Percentiles rank a stretch among this genome's conserved stretches.
Conservation (phyloP, 2,329 filamentous ascomycete species). For the Microdochium bolleyi region DNA sequence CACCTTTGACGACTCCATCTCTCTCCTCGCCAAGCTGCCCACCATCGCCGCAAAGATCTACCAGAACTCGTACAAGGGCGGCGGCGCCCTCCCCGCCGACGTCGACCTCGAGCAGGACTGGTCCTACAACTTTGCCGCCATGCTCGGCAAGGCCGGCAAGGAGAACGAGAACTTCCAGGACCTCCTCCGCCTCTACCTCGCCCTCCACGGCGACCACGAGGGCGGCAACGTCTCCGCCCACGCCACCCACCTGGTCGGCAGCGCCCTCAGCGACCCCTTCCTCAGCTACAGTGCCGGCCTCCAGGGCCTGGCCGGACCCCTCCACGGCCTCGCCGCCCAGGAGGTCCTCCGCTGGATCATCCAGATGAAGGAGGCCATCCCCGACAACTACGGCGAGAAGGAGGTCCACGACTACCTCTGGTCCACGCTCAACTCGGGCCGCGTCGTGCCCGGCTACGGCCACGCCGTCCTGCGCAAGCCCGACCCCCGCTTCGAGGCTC, state of each 20-base stretch:
- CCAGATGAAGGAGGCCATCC: slow-evolving; percentile 88
- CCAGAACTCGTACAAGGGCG: slow-evolving; percentile 77
- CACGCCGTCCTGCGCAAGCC: slow-evolving; percentile 95
- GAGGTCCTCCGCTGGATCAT: slow-evolving; percentile 96
- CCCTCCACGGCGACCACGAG: slow-evolving; percentile 96
- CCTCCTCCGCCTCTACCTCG: slow-evolving; percentile 85
- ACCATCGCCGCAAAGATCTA: slow-evolving; percentile 97
- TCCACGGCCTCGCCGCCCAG: slow-evolving; percentile 87
- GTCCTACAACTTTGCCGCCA: slow-evolving; percentile 97
- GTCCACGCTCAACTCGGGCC: slow-evolving; percentile 85
- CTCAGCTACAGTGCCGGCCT: slow-evolving; percentile 93
- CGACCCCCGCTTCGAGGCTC: slow-evolving; percentile 89
- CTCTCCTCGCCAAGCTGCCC: slow-evolving; percentile 88
- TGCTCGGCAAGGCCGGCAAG: slow-evolving; percentile 84
- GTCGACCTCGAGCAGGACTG: slow-evolving; percentile 85
- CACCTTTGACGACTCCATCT: slow-evolving; percentile 92
- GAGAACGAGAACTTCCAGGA: slow-evolving; percentile 94
- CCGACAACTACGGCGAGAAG: slow-evolving; percentile 65
- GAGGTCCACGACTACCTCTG: slow-evolving; percentile 88
- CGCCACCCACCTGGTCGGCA: slow-evolving; percentile 88
- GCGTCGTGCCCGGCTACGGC: slow-evolving; percentile 90
- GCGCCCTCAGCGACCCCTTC: slow-evolving; percentile 89
- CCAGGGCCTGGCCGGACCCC: slow-evolving; percentile 87
- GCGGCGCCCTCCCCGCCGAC: slow-evolving; percentile 63
- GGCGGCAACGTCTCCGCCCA: slow-evolving; percentile 97